These are phyloP conservation scores for Apiotrichum akiyoshidainum DNA, from an alignment of 1,284 basidiomycete genomes.

Conservation along the genomic window DNA sequence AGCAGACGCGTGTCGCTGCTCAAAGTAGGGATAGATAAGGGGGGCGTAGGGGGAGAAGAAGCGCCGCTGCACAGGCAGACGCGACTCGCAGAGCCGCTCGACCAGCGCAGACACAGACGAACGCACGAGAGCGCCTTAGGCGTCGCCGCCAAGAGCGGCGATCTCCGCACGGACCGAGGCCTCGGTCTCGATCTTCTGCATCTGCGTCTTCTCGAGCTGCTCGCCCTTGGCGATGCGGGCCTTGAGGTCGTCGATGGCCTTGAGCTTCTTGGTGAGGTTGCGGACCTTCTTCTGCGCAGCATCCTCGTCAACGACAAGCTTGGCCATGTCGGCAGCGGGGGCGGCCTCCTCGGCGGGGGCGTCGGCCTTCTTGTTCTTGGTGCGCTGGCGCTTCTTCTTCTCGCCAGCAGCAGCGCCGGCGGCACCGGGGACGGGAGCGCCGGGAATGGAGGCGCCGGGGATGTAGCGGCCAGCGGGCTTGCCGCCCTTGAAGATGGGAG, in stretches of 20 bases:
- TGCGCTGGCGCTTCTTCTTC: slow-evolving; percentile 59
- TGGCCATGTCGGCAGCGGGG: slow-evolving; percentile 29
- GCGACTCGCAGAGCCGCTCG: too few relatives aligned
- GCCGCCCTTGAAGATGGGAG: slow-evolving; percentile 60
- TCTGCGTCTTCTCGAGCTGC: slow-evolving; percentile 83
- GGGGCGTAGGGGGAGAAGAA: background rate
- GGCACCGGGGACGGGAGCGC: slow-evolving; percentile 29
- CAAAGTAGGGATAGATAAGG: background rate
- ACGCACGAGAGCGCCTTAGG: slow-evolving; percentile 2
- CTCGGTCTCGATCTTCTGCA: slow-evolving; percentile 92
- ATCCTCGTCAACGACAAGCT: slow-evolving; percentile 62
- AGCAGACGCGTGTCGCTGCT: background rate
- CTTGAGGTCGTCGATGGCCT: slow-evolving; percentile 93
- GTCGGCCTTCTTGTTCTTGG: slow-evolving; percentile 56
- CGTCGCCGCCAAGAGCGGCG: slow-evolving; percentile 50
- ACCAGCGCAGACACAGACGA: too few relatives aligned
- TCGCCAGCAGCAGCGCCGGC: slow-evolving; percentile 47
- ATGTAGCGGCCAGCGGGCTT: slow-evolving; percentile 56
- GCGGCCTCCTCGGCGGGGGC: slow-evolving; percentile 22
- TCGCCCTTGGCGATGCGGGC: slow-evolving; percentile 82
- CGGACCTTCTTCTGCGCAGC: slow-evolving; percentile 83
- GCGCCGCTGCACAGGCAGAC: too few relatives aligned
- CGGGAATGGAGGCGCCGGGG: slow-evolving; percentile 61
- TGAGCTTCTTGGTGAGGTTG: slow-evolving; percentile 90
- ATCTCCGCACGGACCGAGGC: slow-evolving; percentile 78